Evolutionary conservation across 2,329 filamentous ascomycete genomes (phyloP).

Genomic region (Fonsecaea nubica): DNA sequence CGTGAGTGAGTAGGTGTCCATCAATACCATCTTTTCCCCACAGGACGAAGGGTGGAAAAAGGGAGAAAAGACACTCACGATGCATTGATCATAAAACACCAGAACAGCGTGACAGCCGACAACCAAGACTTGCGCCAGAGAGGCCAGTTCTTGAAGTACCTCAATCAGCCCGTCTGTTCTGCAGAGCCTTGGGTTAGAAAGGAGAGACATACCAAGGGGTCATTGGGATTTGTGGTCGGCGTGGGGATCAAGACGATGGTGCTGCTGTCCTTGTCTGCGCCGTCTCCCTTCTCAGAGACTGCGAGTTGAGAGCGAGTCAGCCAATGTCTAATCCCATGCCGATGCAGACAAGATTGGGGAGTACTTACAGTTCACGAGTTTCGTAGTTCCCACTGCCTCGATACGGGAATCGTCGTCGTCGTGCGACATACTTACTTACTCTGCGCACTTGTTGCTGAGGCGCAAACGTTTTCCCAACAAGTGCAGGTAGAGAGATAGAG

Average conservation of each 20-base stretch:
- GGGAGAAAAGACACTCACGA: not conserved
- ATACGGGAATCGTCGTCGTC: not conserved
- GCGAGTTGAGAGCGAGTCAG: not conserved
- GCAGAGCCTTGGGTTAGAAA: not conserved
- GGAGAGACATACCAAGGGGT: constrained; percentile 5
- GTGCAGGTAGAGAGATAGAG: not conserved
- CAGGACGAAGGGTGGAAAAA: not conserved
- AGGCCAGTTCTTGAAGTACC: constrained; percentile 12
- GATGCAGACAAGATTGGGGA: not conserved
- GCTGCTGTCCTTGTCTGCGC: not conserved
- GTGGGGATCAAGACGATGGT: constrained; percentile 1
- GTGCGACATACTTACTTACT: not conserved
- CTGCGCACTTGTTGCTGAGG: not conserved
- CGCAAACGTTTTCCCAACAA: not conserved
- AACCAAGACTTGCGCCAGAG: constrained; percentile 9
- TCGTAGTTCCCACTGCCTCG: not conserved
- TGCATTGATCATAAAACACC: constrained; percentile 13
- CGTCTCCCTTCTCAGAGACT: not conserved
- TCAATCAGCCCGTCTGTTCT: not conserved
- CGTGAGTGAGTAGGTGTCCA: not conserved
- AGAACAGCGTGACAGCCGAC: constrained; percentile 5
- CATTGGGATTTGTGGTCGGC: constrained; percentile 9
- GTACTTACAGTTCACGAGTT: not conserved
- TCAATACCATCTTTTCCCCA: not conserved
- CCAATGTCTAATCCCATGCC: not conserved